These are phyloP conservation scores for Triticum urartu DNA, from an alignment of 176 grass and related monocot species.

Conservation along the genomic window DNA sequence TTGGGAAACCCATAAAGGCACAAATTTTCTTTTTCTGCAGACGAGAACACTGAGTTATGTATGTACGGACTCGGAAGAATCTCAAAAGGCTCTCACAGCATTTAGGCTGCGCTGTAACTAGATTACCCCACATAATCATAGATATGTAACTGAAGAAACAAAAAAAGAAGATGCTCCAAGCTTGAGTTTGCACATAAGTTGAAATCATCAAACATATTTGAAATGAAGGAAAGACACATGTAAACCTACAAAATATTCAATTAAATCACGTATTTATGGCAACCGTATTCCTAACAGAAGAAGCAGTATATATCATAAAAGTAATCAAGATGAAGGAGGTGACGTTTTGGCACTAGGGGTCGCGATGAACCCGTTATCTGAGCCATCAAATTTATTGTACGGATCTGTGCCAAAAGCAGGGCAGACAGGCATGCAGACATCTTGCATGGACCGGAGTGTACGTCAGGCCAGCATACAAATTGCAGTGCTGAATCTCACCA, in stretches of 20 bases:
- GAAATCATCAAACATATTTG: neutral
- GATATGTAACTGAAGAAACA: neutral
- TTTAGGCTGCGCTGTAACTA: neutral
- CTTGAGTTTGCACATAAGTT: neutral
- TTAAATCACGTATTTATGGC: neutral
- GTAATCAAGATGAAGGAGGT: neutral
- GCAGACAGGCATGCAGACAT: neutral
- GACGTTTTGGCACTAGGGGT: neutral
- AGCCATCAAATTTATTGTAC: neutral
- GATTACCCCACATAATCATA: conserved; percentile 2
- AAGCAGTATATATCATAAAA: neutral
- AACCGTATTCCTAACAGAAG: neutral
- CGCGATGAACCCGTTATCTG: neutral
- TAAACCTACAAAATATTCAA: neutral
- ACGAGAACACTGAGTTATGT: conserved; percentile 24
- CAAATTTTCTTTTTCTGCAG: conserved; percentile 89
- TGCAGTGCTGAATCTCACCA: neutral
- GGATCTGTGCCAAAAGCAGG: neutral
- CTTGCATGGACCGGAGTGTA: neutral
- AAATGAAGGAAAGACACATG: neutral
- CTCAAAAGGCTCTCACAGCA: neutral
- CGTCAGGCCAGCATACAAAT: neutral
- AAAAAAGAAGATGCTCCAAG: conserved; percentile 21
- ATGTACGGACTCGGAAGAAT: neutral
- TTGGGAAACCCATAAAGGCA: conserved; percentile 97